Percentiles rank a stretch among this genome's conserved stretches.
Conservation (phyloP, 345 rosid genomes). For the Eutrema japonicum region DNA sequence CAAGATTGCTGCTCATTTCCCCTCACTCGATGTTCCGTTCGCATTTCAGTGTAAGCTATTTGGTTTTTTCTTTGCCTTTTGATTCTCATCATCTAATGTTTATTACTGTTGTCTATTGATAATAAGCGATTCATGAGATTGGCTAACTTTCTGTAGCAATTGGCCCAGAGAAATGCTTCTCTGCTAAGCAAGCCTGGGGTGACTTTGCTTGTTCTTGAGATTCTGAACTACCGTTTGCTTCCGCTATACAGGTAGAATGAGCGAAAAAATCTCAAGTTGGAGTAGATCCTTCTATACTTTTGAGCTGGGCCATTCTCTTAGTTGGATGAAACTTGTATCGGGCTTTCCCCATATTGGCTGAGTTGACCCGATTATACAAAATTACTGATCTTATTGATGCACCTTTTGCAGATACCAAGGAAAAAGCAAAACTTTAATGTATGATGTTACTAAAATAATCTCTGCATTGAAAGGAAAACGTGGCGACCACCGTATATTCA, state of each 20-base stretch:
- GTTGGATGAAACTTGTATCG: constrained; percentile 3
- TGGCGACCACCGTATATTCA: constrained; percentile 93
- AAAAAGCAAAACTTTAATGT: constrained; percentile 88
- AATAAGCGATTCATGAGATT: constrained; percentile 30
- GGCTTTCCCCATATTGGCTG: constrained; percentile 7
- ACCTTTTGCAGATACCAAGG: constrained; percentile 77
- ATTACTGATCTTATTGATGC: constrained; percentile 27
- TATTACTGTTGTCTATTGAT: constrained; percentile 4
- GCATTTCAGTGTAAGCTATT: constrained; percentile 76
- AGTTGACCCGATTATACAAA: constrained; percentile 25
- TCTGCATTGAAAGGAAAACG: constrained; percentile 92
- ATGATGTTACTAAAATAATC: constrained; percentile 93
- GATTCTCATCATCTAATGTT: constrained; percentile 8
- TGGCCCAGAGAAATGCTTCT: constrained; percentile 86
- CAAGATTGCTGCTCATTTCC: constrained; percentile 82
- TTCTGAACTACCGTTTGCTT: constrained; percentile 89
- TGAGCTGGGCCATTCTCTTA: constrained; percentile 15
- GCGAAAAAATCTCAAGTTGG: constrained; percentile 7
- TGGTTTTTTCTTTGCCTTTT: constrained; percentile 29
- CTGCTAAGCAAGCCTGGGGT: constrained; percentile 91
- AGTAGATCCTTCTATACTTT: constrained; percentile 21
- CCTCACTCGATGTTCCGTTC: constrained; percentile 93
- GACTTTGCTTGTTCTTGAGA: constrained; percentile 90
- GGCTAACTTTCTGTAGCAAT: constrained; percentile 61
- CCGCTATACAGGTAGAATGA: constrained; percentile 84